Evolutionary conservation across 177 flowering plant species (phyloP).

Genomic region (Vitis hybrid): DNA sequence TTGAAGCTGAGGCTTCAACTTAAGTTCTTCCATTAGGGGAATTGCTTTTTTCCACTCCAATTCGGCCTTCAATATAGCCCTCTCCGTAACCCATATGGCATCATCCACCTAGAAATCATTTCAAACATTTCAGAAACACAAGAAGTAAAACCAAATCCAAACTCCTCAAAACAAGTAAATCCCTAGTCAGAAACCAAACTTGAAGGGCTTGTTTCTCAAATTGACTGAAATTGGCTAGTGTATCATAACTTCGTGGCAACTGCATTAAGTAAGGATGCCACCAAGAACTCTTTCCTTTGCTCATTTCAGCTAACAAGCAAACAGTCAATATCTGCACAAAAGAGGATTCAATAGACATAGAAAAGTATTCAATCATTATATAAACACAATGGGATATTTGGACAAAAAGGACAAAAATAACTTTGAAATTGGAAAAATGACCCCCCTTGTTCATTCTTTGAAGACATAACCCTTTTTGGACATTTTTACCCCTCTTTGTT

Average conservation of each 20-base stretch:
- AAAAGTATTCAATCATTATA: conserved; percentile 3
- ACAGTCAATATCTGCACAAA: conserved; percentile 56
- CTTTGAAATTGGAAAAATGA: too few species aligned
- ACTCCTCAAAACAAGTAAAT: conserved; percentile 9
- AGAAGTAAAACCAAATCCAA: conserved; percentile 5
- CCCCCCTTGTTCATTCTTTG: too few species aligned
- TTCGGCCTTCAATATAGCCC: conserved; percentile 54
- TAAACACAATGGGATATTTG: too few species aligned
- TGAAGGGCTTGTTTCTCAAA: conserved; percentile 79
- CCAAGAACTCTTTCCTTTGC: conserved; percentile 65
- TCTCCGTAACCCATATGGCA: conserved; percentile 80
- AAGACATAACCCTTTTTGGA: too few species aligned
- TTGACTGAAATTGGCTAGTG: conserved; percentile 51
- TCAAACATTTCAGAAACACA: neutral
- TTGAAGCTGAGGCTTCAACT: conserved; percentile 49
- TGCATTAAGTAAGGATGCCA: conserved; percentile 78
- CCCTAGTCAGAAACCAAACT: conserved; percentile 40
- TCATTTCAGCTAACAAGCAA: conserved; percentile 71
- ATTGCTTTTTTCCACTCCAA: conserved; percentile 68
- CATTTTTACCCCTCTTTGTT: too few species aligned
- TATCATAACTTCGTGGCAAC: conserved; percentile 62
- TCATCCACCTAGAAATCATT: conserved; percentile 66
- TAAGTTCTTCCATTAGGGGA: conserved; percentile 53
- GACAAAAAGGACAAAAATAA: too few species aligned
- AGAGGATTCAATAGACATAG: neutral